A percentile compares a stretch with the other conserved stretches of the same genome.
Conservation (phyloP, 768 basidiomycete species). For the Omphalotus guepiniiformis region DNA sequence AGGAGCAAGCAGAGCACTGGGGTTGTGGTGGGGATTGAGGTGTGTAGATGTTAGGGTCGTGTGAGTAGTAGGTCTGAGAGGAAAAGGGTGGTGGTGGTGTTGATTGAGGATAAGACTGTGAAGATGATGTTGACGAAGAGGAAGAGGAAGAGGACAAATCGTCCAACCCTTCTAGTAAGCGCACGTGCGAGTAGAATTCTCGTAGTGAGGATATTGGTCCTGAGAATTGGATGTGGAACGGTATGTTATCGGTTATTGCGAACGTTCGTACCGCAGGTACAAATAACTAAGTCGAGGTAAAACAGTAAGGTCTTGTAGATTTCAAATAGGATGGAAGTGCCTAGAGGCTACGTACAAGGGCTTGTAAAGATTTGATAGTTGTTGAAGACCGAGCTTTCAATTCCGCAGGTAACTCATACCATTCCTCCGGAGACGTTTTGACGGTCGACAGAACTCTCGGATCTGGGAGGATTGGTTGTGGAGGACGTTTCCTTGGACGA, state of each 20-base stretch:
- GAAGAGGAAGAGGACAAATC: background rate
- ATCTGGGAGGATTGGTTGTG: background rate
- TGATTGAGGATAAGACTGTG: too few species aligned
- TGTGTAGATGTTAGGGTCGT: too few species aligned
- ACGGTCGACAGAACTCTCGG: constrained; percentile 1
- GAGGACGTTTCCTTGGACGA: constrained; percentile 5
- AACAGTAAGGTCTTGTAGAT: background rate
- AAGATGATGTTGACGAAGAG: too few species aligned
- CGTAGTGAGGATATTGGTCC: constrained; percentile 5
- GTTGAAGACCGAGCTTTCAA: constrained; percentile 1
- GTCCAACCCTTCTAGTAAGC: background rate
- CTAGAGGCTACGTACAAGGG: background rate
- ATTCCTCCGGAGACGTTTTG: constrained; percentile 6
- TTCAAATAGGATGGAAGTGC: background rate
- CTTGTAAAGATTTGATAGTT: background rate
- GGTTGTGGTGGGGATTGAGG: too few species aligned
- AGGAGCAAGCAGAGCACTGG: too few species aligned
- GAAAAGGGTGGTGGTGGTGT: too few species aligned
- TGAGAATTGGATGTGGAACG: constrained; percentile 5
- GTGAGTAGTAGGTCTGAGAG: too few species aligned
- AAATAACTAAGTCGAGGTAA: background rate
- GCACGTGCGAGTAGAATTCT: constrained; percentile 2
- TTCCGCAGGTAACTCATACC: constrained; percentile 1
- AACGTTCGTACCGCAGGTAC: constrained; percentile 7
- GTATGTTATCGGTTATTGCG: constrained; percentile 2